A percentile compares a stretch with the other conserved stretches of the same genome.
Conservation (phyloP, 257 asterid species). For the Solanum infundibuliforme region DNA sequence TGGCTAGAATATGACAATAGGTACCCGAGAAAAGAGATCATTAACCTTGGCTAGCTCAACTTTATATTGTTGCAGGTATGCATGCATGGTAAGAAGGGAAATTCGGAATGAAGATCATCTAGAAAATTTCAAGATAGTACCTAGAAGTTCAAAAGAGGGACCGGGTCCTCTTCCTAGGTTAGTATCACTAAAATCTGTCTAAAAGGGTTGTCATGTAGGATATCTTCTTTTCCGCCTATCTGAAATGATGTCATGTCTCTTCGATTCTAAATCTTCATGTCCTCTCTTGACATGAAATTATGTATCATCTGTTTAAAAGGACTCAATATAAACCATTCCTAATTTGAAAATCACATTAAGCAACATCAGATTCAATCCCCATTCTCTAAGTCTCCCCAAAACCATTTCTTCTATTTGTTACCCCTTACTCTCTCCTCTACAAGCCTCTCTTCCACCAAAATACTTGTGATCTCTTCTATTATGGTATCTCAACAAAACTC, state of each 20-base stretch:
- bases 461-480: not conserved
- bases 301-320: not conserved
- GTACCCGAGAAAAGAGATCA: not conserved
- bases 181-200: not conserved
- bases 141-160: not conserved
- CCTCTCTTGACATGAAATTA: not conserved
- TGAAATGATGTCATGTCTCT: too few species aligned
- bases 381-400: not conserved
- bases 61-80: not conserved
- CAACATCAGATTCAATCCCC: too few species aligned
- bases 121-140: not conserved
- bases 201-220: not conserved
- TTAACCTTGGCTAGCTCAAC: not conserved
- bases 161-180: not conserved
- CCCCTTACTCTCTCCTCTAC: not conserved
- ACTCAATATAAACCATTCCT: not conserved
- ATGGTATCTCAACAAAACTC: not conserved
- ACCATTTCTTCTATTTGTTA: not conserved
- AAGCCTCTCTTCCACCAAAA: not conserved
- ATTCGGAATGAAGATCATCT: not conserved
- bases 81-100: not conserved
- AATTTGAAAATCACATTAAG: not conserved
- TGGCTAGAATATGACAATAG: too few species aligned
- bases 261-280: not conserved
- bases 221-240: not conserved